phyloP scores from a whole-genome alignment of 2,329 filamentous ascomycete genomes.

The Hypoxylon sp. region DNA sequence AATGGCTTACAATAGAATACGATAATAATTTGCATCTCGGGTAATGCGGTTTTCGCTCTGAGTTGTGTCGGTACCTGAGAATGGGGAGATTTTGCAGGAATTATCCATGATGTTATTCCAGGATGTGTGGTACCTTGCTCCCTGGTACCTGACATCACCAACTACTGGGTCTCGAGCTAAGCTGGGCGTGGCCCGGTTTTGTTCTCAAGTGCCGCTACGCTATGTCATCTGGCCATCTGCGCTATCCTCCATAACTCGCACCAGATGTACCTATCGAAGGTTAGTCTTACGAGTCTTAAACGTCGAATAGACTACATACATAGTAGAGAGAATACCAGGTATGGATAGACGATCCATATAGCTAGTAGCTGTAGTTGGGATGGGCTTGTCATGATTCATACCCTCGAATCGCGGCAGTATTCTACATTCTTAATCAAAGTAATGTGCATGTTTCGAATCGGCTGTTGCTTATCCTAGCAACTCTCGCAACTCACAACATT shows the following conservation, averaged over 20 bases:
- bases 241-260: conserved; percentile 15
- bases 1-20: not conserved
- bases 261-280: conserved; percentile 12
- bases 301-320: conserved; percentile 14
- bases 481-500: not conserved
- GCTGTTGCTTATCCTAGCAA: no score
- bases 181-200: conserved; percentile 22
- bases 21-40: not conserved
- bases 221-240: conserved; percentile 10
- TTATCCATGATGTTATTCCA: not conserved
- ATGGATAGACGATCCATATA: conserved; percentile 24
- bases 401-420: conserved; percentile 13
- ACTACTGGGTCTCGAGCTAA: conserved; percentile 28
- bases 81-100: conserved; percentile 10
- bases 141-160: conserved; percentile 42
- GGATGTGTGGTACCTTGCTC: conserved; percentile 34
- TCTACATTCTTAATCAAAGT: conserved; percentile 26
- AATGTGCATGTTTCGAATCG: conserved; percentile 2
- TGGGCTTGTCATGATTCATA: conserved; percentile 22
- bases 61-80: not conserved
- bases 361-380: conserved; percentile 11
- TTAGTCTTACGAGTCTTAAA: conserved; percentile 20
- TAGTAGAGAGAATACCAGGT: conserved; percentile 7
- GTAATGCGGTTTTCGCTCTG: conserved; percentile 5
- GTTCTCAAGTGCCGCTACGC: conserved; percentile 29